Base-by-base conservation (phyloP, 169 alveolate species). In the Plasmodium relictum region DNA sequence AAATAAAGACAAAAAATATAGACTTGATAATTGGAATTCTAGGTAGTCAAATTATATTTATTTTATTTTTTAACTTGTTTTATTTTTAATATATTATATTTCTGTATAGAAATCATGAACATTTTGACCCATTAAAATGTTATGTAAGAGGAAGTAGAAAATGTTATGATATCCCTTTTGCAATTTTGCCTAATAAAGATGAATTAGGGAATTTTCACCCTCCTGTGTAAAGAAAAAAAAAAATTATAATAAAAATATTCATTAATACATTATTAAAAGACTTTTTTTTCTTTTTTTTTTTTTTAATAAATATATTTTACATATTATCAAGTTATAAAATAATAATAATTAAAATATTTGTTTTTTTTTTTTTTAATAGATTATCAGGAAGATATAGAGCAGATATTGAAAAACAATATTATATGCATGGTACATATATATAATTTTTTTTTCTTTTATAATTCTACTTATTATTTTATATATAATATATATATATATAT, bases 121-220 rank as follows among this genome's bases (percentile, higher is more conserved):
- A 93, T 58, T 96, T 97, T 96, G 73, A 92, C 62, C 98, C 98
- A 0, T 58, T 89, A 39, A 74, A 89, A 69, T 93, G 96, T 54
- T 93, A 89, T 62, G 96, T 92, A n/a, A 61, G 98, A 44, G 98
- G 98, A 20, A 95, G 98, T 24, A 73, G 96, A 50, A 90, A 96
- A 74, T 88, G 95, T 26, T 94, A 94, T 69, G 90, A 92, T 26
- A 87, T 96, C 2, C 98, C 98, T 8, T 80, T 68, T 80, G 94
- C 95, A 50, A 80, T 96, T 61, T 50, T 93, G 66, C 97, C 98
- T 20, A 56, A 78, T 45, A 96, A 95, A 73, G 98, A 96, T 73
- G 98, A 96, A 74, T 93, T 96, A 0, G 98, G 98, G 14, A 95
- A 93, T 45, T 93, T 95, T 89, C 98, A 96, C 59, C 98, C 98